phyloP scores from a whole-genome alignment of 2,329 filamentous ascomycete species.

The Boeremia exigua region DNA sequence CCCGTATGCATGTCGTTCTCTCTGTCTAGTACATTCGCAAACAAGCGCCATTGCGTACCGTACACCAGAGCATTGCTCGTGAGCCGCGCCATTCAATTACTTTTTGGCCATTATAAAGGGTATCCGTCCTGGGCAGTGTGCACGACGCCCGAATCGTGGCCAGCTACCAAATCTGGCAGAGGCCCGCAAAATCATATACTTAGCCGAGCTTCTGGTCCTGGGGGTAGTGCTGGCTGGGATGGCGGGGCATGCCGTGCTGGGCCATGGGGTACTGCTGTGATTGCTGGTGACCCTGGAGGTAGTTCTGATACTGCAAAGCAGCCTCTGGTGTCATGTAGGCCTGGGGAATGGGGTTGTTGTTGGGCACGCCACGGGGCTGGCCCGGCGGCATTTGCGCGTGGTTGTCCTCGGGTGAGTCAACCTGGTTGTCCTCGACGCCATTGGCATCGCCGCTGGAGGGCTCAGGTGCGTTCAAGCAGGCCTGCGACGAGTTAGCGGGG shows the following conservation, averaged over 20 bases:
- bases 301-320: constrained; percentile 83
- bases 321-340: constrained; percentile 71
- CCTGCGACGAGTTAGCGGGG: constrained; percentile 63
- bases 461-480: constrained; percentile 95
- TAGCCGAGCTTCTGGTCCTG: constrained; percentile 58
- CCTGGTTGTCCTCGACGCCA: constrained; percentile 60
- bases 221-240: constrained; percentile 71
- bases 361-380: constrained; percentile 70
- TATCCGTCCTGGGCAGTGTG: constrained; percentile 46
- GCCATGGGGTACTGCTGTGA: constrained; percentile 80
- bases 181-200: constrained; percentile 38
- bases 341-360: constrained; percentile 68
- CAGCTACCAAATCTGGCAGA: constrained; percentile 32
- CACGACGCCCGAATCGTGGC: constrained; percentile 40
- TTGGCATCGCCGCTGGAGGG: constrained; percentile 77
- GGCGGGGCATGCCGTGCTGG: constrained; percentile 72
- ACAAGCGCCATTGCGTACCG: constrained; percentile 34
- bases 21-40: constrained; percentile 27
- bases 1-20: constrained; percentile 39
- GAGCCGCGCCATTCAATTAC: constrained; percentile 42
- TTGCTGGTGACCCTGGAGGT: constrained; percentile 70
- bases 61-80: constrained; percentile 27
- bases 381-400: constrained; percentile 77
- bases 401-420: constrained; percentile 92
- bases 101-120: constrained; percentile 48